phyloP scores from a whole-genome alignment of 106 monocot species.

The Agapanthus africanus region DNA sequence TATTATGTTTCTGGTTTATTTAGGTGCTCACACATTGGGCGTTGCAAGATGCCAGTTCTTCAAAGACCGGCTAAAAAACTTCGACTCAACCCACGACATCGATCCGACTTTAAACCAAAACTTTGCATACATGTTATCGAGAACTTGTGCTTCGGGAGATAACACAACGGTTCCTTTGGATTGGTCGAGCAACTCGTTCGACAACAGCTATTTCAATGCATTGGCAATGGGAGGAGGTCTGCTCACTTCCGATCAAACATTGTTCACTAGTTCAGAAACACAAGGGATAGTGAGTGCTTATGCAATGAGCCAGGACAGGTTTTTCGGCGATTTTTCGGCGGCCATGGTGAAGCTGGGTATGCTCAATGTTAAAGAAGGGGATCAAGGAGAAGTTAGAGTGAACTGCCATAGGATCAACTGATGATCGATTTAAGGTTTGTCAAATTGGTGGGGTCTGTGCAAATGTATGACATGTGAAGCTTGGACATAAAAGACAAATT shows the following conservation, averaged over 20 bases:
- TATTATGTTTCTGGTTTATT: background rate
- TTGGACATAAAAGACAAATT: no score
- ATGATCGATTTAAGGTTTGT: no score
- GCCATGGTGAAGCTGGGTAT: slow-evolving; percentile 74
- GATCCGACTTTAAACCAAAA: slow-evolving; percentile 44
- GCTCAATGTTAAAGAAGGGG: slow-evolving; percentile 56
- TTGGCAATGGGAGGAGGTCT: slow-evolving; percentile 39
- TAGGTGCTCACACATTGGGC: slow-evolving; percentile 73
- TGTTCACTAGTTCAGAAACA: slow-evolving; percentile 37
- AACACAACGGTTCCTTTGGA: slow-evolving; percentile 36
- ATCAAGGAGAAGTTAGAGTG: slow-evolving; percentile 49
- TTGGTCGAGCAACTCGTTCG: slow-evolving; percentile 36
- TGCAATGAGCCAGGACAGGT: slow-evolving; percentile 48
- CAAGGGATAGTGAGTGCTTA: slow-evolving; percentile 32
- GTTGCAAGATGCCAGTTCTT: slow-evolving; percentile 55
- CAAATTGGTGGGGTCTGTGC: no score
- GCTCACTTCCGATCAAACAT: slow-evolving; percentile 57
- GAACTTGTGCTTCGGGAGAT: slow-evolving; percentile 44
- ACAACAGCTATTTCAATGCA: slow-evolving; percentile 48
- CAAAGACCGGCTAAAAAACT: slow-evolving; percentile 44
- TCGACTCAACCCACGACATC: slow-evolving; percentile 31
- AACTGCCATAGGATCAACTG: slow-evolving; percentile 52
- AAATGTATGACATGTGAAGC: no score
- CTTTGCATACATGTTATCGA: slow-evolving; percentile 18
- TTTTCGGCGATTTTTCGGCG: slow-evolving; percentile 50